Percentiles rank a stretch among this genome's conserved stretches.
Evolutionary conservation across 768 basidiomycete species (phyloP).

Genomic region (Pleurotus djamor): DNA sequence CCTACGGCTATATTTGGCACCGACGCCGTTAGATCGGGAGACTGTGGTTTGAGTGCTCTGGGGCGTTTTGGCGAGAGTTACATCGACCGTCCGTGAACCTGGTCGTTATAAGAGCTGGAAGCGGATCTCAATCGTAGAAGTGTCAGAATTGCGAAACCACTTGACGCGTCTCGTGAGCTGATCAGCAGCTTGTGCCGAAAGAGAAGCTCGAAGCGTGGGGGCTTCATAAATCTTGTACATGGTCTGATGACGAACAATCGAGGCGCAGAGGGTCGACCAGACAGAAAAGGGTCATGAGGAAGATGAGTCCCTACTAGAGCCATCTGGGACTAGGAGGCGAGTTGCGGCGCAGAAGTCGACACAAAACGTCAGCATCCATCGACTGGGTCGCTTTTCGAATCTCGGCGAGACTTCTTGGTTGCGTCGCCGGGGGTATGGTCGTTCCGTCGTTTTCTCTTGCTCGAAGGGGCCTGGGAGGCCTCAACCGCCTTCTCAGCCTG

Average conservation of each 20-base stretch:
- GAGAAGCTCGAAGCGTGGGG: not conserved
- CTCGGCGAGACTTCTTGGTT: not conserved
- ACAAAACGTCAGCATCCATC: not conserved
- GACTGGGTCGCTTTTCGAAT: not conserved
- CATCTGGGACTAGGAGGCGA: not conserved
- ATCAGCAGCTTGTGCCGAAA: not conserved
- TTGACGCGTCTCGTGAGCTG: not conserved
- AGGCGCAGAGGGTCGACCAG: not conserved
- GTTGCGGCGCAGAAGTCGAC: not conserved
- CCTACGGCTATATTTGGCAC: too few species aligned
- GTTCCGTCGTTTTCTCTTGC: not conserved
- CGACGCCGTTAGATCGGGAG: too few species aligned
- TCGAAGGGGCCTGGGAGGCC: not conserved
- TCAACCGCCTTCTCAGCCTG: slow-evolving; percentile 10
- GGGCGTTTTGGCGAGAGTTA: too few species aligned
- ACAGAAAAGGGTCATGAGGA: not conserved
- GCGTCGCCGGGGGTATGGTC: not conserved
- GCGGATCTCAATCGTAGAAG: not conserved
- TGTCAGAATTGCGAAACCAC: not conserved
- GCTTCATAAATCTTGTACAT: not conserved
- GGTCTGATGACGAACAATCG: not conserved
- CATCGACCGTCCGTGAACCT: too few species aligned
- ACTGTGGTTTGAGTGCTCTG: too few species aligned
- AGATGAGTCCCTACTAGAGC: not conserved
- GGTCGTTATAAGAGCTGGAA: not conserved